Percentiles rank a stretch among this genome's conserved stretches.
Evolutionary conservation across 345 rosid species (phyloP).

Genomic region (Heritiera littoralis): DNA sequence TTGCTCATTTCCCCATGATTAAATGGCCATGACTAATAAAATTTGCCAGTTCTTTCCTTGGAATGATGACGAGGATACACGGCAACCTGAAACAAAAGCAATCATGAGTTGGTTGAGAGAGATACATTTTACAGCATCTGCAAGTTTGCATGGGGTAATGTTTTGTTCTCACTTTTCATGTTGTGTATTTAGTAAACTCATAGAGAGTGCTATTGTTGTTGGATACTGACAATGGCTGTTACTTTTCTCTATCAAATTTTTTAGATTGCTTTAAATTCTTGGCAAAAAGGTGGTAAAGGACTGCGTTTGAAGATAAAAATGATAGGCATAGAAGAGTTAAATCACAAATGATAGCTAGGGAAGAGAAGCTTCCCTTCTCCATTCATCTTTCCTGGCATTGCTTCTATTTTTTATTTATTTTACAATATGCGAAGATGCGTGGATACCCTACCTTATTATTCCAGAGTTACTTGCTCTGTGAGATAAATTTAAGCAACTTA

Average conservation of each 20-base stretch:
- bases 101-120: conserved; percentile 82
- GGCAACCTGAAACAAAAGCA: conserved; percentile 92
- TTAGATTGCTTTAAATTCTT: background rate
- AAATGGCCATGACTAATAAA: conserved; percentile 24
- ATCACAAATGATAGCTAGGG: background rate
- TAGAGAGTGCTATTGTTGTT: too few relatives aligned
- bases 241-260: background rate
- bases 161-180: conserved; percentile 16
- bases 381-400: background rate
- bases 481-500: background rate
- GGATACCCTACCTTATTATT: background rate
- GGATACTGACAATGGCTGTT: background rate
- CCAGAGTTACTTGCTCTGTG: background rate
- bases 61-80: conserved; percentile 57
- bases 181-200: background rate
- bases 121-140: conserved; percentile 78
- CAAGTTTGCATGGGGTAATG: conserved; percentile 90
- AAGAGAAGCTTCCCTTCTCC: background rate
- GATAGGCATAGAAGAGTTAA: conserved; percentile 12
- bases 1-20: conserved; percentile 21
- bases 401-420: background rate
- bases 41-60: conserved; percentile 65
- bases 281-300: background rate
- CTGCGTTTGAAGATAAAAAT: conserved; percentile 8
- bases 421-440: background rate